phyloP scores from a whole-genome alignment of 129 eudicot genomes.

The Saussurea involucrata region DNA sequence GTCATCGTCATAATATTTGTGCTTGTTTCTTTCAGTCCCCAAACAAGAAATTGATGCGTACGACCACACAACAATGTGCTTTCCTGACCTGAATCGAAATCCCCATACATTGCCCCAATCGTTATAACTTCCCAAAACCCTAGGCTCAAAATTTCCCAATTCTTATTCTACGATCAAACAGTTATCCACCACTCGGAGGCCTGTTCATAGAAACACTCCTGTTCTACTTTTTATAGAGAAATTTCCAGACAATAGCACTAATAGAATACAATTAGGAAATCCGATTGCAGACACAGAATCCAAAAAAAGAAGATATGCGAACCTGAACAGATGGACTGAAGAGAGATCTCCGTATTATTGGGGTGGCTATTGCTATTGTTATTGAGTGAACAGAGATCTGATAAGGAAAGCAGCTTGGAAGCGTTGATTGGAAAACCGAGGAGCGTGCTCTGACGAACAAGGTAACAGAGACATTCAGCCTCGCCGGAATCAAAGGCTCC shows the following conservation, averaged over 20 bases:
- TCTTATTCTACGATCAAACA: neutral
- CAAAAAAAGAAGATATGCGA: neutral
- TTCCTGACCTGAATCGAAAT: neutral
- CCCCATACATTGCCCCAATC: neutral
- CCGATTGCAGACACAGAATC: neutral
- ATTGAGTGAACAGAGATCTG: conserved; percentile 36
- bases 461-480: conserved; percentile 60
- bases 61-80: neutral
- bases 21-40: neutral
- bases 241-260: conserved; percentile 4
- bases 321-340: conserved; percentile 50
- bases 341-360: conserved; percentile 15
- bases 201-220: no score
- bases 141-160: neutral
- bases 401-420: conserved; percentile 38
- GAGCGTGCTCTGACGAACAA: conserved; percentile 31
- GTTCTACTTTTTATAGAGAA: neutral
- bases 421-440: conserved; percentile 61
- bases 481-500: conserved; percentile 33
- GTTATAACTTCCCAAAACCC: conserved; percentile 1
- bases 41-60: neutral
- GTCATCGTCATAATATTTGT: neutral
- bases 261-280: neutral
- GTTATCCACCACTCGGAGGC: no score
- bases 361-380: neutral